phyloP scores from a whole-genome alignment of 495 filamentous ascomycete species.

The Aspergillus olivimuriae region DNA sequence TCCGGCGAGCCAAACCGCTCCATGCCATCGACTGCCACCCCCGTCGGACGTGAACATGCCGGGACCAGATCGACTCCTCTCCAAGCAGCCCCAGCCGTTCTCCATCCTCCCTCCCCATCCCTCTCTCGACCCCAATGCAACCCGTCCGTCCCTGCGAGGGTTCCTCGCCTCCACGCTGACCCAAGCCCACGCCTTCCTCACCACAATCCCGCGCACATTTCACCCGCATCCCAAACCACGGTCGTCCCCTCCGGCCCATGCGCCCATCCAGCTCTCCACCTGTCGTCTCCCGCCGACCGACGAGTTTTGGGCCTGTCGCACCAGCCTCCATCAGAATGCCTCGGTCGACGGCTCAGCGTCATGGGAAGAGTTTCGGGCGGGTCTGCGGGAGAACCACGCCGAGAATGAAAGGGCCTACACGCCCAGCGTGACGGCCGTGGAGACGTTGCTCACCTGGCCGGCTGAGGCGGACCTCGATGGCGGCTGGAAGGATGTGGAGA shows the following conservation, averaged over 20 bases:
- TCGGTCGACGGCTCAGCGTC: constrained; percentile 51
- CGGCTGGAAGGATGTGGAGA: constrained; percentile 43
- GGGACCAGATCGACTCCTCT: constrained; percentile 20
- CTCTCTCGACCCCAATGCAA: constrained; percentile 12
- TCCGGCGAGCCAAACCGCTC: neutral
- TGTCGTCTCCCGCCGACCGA: constrained; percentile 24
- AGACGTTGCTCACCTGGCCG: constrained; percentile 47
- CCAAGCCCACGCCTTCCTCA: constrained; percentile 53
- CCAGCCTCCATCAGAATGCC: constrained; percentile 54
- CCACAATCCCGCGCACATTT: constrained; percentile 27
- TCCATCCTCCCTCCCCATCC: constrained; percentile 26
- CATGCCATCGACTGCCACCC: neutral
- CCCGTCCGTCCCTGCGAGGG: constrained; percentile 13
- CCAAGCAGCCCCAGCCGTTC: constrained; percentile 24
- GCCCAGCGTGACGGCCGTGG: constrained; percentile 54
- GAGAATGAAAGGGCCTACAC: constrained; percentile 68
- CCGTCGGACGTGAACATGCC: neutral
- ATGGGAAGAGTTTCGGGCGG: constrained; percentile 58
- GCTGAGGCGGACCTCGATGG: constrained; percentile 31
- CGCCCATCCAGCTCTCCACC: constrained; percentile 40
- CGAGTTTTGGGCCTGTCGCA: constrained; percentile 65
- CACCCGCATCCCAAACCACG: constrained; percentile 19
- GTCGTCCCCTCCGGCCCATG: constrained; percentile 36
- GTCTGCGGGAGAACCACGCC: constrained; percentile 56
- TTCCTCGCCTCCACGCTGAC: constrained; percentile 34